A percentile compares a stretch with the other conserved stretches of the same genome.
Conservation (phyloP, 805 yeast genomes). For the Alloascoidea hylecoeti region DNA sequence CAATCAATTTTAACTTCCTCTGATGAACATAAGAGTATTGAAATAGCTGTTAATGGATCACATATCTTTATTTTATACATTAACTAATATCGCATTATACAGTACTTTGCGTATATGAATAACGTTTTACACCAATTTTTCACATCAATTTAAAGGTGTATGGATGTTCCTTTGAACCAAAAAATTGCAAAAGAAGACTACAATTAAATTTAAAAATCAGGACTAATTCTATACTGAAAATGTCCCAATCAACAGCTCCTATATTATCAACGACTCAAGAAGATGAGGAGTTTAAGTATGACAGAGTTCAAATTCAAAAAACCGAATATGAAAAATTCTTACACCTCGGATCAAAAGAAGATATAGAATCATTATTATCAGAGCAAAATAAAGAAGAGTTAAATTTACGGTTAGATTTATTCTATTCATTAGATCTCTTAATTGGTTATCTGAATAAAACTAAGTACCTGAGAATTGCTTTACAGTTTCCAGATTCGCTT, state of each 20-base stretch:
- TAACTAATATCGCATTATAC: too few relatives aligned
- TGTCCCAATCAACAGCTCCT: constrained; percentile 35
- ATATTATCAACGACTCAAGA: constrained; percentile 64
- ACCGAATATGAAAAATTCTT: constrained; percentile 13
- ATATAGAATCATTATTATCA: constrained; percentile 7
- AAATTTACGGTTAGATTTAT: constrained; percentile 23
- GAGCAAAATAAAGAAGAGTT: too few relatives aligned
- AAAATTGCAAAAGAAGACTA: too few relatives aligned
- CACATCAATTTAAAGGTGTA: too few relatives aligned
- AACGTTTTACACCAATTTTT: too few relatives aligned
- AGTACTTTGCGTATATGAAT: too few relatives aligned
- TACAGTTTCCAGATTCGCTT: constrained; percentile 82
- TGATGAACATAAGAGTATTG: too few relatives aligned
- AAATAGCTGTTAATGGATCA: too few relatives aligned
- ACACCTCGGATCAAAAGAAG: constrained; percentile 15
- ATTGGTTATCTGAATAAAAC: constrained; percentile 22
- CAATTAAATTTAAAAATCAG: too few relatives aligned
- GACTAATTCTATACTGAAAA: constrained; percentile 4
- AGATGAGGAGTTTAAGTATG: constrained; percentile 36
- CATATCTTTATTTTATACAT: too few relatives aligned
- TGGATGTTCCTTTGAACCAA: too few relatives aligned
- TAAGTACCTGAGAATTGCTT: constrained; percentile 41
- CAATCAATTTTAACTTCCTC: too few relatives aligned
- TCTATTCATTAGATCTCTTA: constrained; percentile 41
- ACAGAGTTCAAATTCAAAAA: constrained; percentile 15